Percentiles rank a stretch among this genome's conserved stretches.
Evolutionary conservation across 192 early-diverging fungal species (phyloP).

Genomic region (Umbelopsis ramanniana): DNA sequence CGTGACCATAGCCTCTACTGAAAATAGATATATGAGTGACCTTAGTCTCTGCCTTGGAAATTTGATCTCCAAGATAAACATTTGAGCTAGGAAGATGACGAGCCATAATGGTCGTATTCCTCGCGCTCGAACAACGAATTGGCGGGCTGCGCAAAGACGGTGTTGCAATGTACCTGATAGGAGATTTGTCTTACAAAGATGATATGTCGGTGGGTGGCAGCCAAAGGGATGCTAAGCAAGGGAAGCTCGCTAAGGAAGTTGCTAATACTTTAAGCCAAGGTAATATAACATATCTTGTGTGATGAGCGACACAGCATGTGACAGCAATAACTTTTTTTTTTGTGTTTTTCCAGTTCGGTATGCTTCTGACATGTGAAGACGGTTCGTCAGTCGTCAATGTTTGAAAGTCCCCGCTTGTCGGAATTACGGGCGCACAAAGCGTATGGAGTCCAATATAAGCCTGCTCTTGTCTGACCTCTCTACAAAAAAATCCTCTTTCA

Average conservation of each 20-base stretch:
- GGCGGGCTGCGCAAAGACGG: too few species aligned
- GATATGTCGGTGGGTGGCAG: not conserved
- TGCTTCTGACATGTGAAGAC: constrained; percentile 12
- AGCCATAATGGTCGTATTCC: too few species aligned
- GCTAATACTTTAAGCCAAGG: not conserved
- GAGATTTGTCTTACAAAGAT: constrained; percentile 8
- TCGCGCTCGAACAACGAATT: too few species aligned
- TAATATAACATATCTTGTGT: not conserved
- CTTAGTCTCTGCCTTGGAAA: too few species aligned
- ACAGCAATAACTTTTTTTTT: not conserved
- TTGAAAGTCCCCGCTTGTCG: constrained; percentile 23
- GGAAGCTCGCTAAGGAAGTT: too few species aligned
- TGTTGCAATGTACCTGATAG: not conserved
- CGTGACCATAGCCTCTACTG: too few species aligned
- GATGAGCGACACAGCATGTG: constrained; percentile 13
- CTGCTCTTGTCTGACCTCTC: not conserved
- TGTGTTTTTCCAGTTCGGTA: not conserved
- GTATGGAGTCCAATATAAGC: not conserved
- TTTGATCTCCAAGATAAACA: too few species aligned
- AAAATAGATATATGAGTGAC: too few species aligned
- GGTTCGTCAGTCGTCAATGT: not conserved
- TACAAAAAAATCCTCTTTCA: not conserved
- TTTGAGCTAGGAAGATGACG: too few species aligned
- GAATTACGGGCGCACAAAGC: constrained; percentile 11
- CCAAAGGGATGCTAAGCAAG: too few species aligned